Evolutionary conservation across 1,284 basidiomycete genomes (phyloP).

Genomic region (Ustilago esculenta): DNA sequence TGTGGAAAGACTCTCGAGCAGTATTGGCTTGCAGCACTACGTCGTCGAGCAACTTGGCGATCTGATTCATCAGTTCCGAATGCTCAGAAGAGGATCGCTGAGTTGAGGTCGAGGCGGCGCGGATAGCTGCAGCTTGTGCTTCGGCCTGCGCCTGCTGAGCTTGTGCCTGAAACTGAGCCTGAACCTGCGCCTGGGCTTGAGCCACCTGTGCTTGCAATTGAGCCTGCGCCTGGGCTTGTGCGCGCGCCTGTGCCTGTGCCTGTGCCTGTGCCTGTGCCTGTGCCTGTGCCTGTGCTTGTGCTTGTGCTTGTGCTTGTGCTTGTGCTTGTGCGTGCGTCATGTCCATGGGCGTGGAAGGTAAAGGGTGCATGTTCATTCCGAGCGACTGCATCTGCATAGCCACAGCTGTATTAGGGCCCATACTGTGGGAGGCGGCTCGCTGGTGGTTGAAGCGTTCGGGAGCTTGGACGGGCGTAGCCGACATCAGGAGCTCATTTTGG

Average conservation of each 20-base stretch:
- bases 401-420: conserved; percentile 21
- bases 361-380: conserved; percentile 25
- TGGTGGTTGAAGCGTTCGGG: conserved; percentile 23
- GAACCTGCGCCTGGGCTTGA: conserved; percentile 26
- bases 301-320: conserved; percentile 11
- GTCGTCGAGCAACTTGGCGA: conserved; percentile 51
- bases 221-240: conserved; percentile 19
- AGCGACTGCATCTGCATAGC: conserved; percentile 22
- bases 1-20: conserved; percentile 52
- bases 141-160: conserved; percentile 34
- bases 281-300: conserved; percentile 15
- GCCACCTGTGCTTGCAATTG: conserved; percentile 30
- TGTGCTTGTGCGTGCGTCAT: conserved; percentile 18
- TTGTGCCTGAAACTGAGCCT: conserved; percentile 27
- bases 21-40: conserved; percentile 54
- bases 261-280: conserved; percentile 16
- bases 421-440: conserved; percentile 37
- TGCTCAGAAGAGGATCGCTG: conserved; percentile 21
- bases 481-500: conserved; percentile 36
- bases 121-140: conserved; percentile 27
- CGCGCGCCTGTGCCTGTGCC: conserved; percentile 22
- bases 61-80: conserved; percentile 41
- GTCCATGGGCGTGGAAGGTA: conserved; percentile 8
- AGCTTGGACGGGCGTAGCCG: conserved; percentile 21
- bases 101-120: conserved; percentile 23